Percentiles rank a stretch among this genome's conserved stretches.
phyloP scores from a whole-genome alignment of 2,329 filamentous ascomycete genomes.

The Paraphaeosphaeria sporulosa region DNA sequence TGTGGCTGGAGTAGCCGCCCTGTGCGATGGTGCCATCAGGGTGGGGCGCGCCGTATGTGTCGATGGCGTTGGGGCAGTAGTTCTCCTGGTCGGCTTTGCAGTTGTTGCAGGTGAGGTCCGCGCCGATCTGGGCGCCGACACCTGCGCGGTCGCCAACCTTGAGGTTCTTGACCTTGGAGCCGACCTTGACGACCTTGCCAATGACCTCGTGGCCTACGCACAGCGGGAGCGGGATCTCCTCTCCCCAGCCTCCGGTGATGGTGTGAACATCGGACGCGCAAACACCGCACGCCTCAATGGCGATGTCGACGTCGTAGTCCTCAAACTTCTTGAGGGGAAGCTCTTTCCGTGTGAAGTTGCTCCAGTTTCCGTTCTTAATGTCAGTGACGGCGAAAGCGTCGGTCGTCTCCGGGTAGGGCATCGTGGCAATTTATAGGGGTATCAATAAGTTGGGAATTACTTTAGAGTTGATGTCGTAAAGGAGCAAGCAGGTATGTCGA shows the following conservation, averaged over 20 bases:
- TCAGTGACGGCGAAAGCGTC: conserved; percentile 58
- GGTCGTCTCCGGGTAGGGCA: conserved; percentile 61
- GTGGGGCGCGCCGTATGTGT: conserved; percentile 60
- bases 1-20: conserved; percentile 72
- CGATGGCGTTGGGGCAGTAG: conserved; percentile 59
- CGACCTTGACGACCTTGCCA: conserved; percentile 59
- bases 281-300: conserved; percentile 70
- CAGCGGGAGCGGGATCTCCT: conserved; percentile 66
- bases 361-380: conserved; percentile 71
- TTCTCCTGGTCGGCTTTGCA: conserved; percentile 63
- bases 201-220: conserved; percentile 71
- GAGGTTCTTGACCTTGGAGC: conserved; percentile 58
- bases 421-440: conserved; percentile 35
- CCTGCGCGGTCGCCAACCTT: conserved; percentile 58
- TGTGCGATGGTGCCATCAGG: conserved; percentile 68
- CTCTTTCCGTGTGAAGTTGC: conserved; percentile 64
- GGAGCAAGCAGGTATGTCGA: background rate
- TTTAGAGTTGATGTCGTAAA: conserved; percentile 4
- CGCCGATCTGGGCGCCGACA: conserved; percentile 59
- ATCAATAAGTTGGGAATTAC: conserved; percentile 16
- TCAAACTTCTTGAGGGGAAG: conserved; percentile 87
- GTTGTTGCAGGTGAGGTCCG: conserved; percentile 58
- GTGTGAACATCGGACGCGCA: conserved; percentile 60
- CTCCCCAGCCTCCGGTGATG: conserved; percentile 68
- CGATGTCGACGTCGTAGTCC: conserved; percentile 86